phyloP scores from a whole-genome alignment of 2,329 filamentous ascomycete species.

The Claviceps monticola region DNA sequence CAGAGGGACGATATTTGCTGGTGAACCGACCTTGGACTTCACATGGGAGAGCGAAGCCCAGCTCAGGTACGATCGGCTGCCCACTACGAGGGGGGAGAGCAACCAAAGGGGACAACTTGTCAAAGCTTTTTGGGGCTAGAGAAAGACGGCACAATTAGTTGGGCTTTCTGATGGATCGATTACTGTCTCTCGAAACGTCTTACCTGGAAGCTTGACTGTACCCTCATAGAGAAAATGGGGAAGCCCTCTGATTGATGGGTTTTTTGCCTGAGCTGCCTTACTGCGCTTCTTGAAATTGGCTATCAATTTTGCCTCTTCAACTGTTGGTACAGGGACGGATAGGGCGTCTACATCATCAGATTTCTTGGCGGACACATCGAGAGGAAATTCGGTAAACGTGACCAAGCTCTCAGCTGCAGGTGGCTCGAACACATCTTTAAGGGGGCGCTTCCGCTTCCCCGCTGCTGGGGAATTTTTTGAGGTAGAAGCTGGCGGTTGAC shows the following conservation, averaged over 20 bases:
- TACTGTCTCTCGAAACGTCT: not conserved
- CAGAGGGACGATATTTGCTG: conserved; percentile 25
- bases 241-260: conserved; percentile 25
- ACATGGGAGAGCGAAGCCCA: conserved; percentile 26
- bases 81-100: conserved; percentile 26
- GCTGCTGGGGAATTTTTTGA: conserved; percentile 14
- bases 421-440: conserved; percentile 10
- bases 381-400: conserved; percentile 14
- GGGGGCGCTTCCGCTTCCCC: conserved; percentile 25
- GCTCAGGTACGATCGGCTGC: conserved; percentile 24
- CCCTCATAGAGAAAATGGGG: conserved; percentile 24
- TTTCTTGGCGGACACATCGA: conserved; percentile 17
- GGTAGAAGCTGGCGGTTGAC: not conserved
- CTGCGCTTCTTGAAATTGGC: conserved; percentile 24
- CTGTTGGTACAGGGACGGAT: conserved; percentile 16
- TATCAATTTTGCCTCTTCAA: conserved; percentile 23
- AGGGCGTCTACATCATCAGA: conserved; percentile 22
- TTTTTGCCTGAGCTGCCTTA: conserved; percentile 23
- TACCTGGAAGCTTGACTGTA: conserved; percentile 25
- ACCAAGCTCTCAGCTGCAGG: conserved; percentile 6
- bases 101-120: conserved; percentile 29
- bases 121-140: conserved; percentile 27
- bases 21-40: conserved; percentile 31
- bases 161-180: no score
- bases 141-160: not conserved